Evolutionary conservation across 345 rosid genomes (phyloP).

Genomic region (Pugionium cornutum): DNA sequence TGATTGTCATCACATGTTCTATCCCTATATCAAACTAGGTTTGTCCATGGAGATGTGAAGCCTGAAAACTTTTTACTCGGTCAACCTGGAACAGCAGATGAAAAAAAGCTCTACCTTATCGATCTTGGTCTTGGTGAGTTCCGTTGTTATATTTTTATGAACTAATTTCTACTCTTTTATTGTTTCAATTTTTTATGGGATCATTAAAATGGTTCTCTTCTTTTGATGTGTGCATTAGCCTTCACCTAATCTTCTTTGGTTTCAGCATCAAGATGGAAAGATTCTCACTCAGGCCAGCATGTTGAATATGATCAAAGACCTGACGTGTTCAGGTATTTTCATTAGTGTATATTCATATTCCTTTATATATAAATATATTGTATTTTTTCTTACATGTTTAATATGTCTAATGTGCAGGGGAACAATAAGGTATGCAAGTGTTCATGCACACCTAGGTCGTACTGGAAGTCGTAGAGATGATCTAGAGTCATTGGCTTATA

Average conservation of each 20-base stretch:
- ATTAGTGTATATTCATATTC: too few relatives aligned
- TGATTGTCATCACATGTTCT: not conserved
- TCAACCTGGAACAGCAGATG: not conserved
- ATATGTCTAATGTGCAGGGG: not conserved
- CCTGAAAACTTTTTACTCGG: not conserved
- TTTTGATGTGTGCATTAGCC: too few relatives aligned
- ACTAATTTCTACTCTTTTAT: not conserved
- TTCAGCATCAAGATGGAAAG: not conserved
- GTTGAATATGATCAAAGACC: not conserved
- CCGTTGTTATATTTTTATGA: too few relatives aligned
- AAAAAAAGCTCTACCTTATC: not conserved
- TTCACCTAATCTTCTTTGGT: not conserved
- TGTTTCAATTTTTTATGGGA: not conserved
- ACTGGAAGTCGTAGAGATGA: not conserved
- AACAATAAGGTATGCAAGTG: not conserved
- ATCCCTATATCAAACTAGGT: not conserved
- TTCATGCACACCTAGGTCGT: not conserved
- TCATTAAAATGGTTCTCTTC: not conserved
- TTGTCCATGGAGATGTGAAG: conserved; percentile 2
- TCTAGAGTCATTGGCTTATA: not conserved
- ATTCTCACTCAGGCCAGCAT: not conserved
- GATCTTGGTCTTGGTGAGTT: not conserved
- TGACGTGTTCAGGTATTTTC: not conserved
- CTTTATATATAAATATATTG: not conserved
- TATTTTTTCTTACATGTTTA: not conserved